Percentiles rank a stretch among this genome's conserved stretches.
Conservation (phyloP, 2,329 filamentous ascomycete species). For the Bipolaris victoriae region DNA sequence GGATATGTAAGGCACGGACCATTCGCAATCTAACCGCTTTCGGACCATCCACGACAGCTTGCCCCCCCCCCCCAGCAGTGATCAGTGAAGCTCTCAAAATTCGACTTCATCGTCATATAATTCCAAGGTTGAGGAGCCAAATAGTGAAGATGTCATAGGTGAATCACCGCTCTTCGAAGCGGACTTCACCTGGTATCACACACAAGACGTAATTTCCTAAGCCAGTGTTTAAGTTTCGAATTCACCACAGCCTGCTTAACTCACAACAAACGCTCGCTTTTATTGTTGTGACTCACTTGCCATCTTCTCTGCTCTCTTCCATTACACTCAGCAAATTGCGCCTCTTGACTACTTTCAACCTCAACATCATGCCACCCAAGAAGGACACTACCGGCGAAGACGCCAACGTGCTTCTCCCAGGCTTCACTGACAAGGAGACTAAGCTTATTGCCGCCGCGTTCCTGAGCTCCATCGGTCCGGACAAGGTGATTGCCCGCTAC, state of each 20-base stretch:
- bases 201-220: neutral
- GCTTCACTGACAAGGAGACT: conserved; percentile 35
- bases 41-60: neutral
- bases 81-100: neutral
- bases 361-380: conserved; percentile 36
- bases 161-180: conserved; percentile 1
- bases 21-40: neutral
- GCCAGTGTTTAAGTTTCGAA: neutral
- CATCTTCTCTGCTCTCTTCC: neutral
- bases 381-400: conserved; percentile 18
- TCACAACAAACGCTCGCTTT: conserved; percentile 9
- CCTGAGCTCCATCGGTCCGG: conserved; percentile 30
- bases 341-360: neutral
- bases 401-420: conserved; percentile 16
- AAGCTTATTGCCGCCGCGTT: conserved; percentile 43
- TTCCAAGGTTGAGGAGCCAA: neutral
- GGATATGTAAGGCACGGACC: neutral
- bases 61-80: neutral
- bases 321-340: neutral
- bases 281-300: neutral
- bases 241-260: conserved; percentile 13
- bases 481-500: conserved; percentile 29
- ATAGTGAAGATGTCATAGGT: neutral
- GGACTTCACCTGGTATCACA: conserved; percentile 8
- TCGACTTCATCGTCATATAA: neutral